phyloP scores from a whole-genome alignment of 257 asterid species.

The Verbena officinalis region DNA sequence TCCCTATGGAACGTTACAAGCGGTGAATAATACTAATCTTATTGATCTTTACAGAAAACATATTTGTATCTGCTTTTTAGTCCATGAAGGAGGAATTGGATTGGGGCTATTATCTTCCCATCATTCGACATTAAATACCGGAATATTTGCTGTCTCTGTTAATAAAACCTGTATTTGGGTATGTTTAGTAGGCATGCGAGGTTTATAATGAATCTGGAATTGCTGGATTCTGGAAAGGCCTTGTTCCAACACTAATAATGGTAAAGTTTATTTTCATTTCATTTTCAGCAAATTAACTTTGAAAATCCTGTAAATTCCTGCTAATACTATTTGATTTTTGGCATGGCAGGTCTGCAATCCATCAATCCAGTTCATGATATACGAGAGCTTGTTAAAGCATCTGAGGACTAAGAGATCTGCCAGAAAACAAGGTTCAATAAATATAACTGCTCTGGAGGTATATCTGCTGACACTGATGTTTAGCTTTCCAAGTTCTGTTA shows the following conservation, averaged over 20 bases:
- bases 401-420: slow-evolving; percentile 67
- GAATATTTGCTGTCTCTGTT: slow-evolving; percentile 20
- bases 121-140: slow-evolving; percentile 1
- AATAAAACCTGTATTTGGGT: slow-evolving; percentile 39
- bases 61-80: slow-evolving; percentile 10
- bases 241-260: slow-evolving; percentile 86
- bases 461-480: slow-evolving; percentile 13
- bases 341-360: slow-evolving; percentile 83
- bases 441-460: slow-evolving; percentile 76
- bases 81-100: background rate
- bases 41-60: background rate
- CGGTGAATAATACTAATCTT: slow-evolving; percentile 55
- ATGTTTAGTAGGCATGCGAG: slow-evolving; percentile 73
- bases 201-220: slow-evolving; percentile 84
- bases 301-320: slow-evolving; percentile 23
- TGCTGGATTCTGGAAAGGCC: slow-evolving; percentile 92
- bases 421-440: slow-evolving; percentile 45
- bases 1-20: slow-evolving; percentile 82
- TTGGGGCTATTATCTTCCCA: background rate
- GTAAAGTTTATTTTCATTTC: slow-evolving; percentile 41
- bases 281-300: slow-evolving; percentile 21
- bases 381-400: slow-evolving; percentile 73
- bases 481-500: slow-evolving; percentile 16
- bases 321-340: slow-evolving; percentile 28
- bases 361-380: slow-evolving; percentile 97